Conservation (phyloP, 768 basidiomycete species). For the Xerocomus spinulosus region DNA sequence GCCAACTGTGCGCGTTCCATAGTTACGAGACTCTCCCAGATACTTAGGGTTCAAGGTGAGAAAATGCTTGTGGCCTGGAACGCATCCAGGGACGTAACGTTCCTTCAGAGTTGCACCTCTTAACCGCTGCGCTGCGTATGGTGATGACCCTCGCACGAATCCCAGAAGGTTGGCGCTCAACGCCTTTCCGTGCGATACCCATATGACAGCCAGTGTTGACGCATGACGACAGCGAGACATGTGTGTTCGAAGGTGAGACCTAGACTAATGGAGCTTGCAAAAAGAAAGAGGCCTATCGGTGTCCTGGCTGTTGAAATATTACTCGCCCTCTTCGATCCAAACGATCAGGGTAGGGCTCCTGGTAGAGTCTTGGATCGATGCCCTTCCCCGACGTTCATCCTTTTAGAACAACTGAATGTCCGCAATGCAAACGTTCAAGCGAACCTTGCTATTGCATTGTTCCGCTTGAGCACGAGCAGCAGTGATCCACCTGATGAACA, state of each 20-base stretch:
- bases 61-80: no score
- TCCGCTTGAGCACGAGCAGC: neutral
- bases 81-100: no score
- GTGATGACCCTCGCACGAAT: constrained; percentile 11
- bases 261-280: constrained; percentile 12
- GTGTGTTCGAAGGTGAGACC: constrained; percentile 6
- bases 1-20: no score
- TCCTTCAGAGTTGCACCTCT: constrained; percentile 4
- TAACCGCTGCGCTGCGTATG: constrained; percentile 15
- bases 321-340: constrained; percentile 4
- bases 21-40: constrained; percentile 14
- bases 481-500: neutral
- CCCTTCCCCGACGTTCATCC: neutral
- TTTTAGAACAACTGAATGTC: constrained; percentile 3
- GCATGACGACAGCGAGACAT: neutral
- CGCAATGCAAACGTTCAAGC: constrained; percentile 4
- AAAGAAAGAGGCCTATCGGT: constrained; percentile 9
- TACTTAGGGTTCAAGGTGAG: constrained; percentile 13
- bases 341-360: constrained; percentile 9
- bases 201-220: neutral
- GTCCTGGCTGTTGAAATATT: constrained; percentile 18
- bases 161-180: constrained; percentile 7
- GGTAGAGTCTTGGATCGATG: neutral
- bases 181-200: no score
- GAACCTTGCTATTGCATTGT: constrained; percentile 16